Evolutionary conservation across 75 land plant genomes (phyloP).

Genomic region (Ceratopteris richardii): DNA sequence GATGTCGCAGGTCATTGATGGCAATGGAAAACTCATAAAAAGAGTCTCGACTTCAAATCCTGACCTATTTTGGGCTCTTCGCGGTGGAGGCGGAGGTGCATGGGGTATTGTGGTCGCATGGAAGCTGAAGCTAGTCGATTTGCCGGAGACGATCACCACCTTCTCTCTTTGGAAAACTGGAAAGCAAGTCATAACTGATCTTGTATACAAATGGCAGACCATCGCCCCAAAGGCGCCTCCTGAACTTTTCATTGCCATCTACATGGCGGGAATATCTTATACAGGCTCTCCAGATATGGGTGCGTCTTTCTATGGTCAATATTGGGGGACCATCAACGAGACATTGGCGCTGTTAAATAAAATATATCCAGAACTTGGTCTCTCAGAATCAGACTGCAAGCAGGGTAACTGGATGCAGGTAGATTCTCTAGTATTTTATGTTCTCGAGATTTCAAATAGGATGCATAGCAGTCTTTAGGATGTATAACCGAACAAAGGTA

Average conservation of each 20-base stretch:
- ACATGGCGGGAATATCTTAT: neutral
- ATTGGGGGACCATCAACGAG: neutral
- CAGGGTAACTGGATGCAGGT: constrained; percentile 29
- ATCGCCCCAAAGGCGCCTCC: constrained; percentile 2
- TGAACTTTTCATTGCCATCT: constrained; percentile 1
- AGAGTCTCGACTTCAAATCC: constrained; percentile 9
- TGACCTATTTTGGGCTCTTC: constrained; percentile 23
- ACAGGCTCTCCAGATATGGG: neutral
- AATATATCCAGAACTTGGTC: constrained; percentile 25
- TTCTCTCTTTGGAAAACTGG: constrained; percentile 15
- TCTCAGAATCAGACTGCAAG: constrained; percentile 14
- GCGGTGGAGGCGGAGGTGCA: constrained; percentile 34
- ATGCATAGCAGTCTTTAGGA: too few species aligned
- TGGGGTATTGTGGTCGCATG: constrained; percentile 30
- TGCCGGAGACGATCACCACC: constrained; percentile 26
- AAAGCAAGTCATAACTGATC: constrained; percentile 4
- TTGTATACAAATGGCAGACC: constrained; percentile 31
- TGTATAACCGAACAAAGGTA: too few species aligned
- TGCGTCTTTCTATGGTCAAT: neutral
- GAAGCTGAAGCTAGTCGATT: constrained; percentile 21
- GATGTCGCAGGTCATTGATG: constrained; percentile 8
- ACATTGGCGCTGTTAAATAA: neutral
- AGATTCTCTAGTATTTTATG: too few species aligned
- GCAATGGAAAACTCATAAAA: constrained; percentile 11
- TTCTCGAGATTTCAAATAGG: too few species aligned